These are phyloP conservation scores for Yamadazyma ubonensis DNA, from an alignment of 805 yeast genomes.

Conservation along the genomic window DNA sequence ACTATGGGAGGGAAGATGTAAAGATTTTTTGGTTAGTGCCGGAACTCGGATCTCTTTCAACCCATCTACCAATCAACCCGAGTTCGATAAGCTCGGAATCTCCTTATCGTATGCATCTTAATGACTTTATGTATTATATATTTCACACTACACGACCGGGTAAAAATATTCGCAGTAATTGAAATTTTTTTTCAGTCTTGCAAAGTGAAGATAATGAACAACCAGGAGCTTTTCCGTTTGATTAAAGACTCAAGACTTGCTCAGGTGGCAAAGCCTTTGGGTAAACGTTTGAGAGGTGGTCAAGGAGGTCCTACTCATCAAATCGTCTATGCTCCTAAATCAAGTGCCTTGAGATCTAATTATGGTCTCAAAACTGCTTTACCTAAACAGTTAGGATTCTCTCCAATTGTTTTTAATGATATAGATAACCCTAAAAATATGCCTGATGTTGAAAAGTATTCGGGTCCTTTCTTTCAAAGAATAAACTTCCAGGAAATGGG, in stretches of 20 bases:
- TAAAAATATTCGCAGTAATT: too few species aligned
- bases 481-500: conserved; percentile 69
- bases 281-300: conserved; percentile 29
- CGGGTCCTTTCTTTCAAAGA: conserved; percentile 60
- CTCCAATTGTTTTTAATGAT: conserved; percentile 62
- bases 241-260: conserved; percentile 42
- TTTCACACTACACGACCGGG: conserved; percentile 7
- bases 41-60: conserved; percentile 58
- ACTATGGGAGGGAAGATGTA: conserved; percentile 85
- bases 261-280: conserved; percentile 45
- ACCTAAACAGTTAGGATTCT: conserved; percentile 59
- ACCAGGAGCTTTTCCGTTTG: conserved; percentile 33
- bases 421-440: conserved; percentile 65
- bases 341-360: conserved; percentile 63
- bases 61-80: conserved; percentile 41
- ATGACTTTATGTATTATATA: conserved; percentile 6
- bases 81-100: conserved; percentile 53
- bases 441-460: conserved; percentile 67
- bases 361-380: conserved; percentile 74
- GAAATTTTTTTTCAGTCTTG: too few species aligned
- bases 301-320: conserved; percentile 63
- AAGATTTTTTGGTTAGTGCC: conserved; percentile 74
- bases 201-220: too few species aligned
- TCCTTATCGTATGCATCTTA: conserved; percentile 56
- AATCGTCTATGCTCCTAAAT: conserved; percentile 64